These are phyloP conservation scores for Pichia occidentalis DNA, from an alignment of 805 yeast genomes.

Conservation along the genomic window DNA sequence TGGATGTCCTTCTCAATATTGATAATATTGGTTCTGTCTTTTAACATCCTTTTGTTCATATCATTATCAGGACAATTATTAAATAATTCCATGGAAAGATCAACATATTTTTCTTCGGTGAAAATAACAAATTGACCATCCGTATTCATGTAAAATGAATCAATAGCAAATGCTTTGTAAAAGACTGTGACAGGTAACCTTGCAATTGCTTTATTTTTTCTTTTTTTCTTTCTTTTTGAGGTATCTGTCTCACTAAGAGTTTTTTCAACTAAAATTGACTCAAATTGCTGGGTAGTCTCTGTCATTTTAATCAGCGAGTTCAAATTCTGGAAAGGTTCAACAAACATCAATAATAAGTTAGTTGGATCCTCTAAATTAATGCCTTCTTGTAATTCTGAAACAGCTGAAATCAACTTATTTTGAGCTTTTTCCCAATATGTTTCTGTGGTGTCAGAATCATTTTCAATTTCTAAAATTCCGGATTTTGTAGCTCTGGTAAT, in stretches of 20 bases:
- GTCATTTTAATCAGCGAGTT: conserved; percentile 43
- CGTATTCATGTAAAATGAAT: conserved; percentile 31
- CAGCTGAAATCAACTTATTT: conserved; percentile 53
- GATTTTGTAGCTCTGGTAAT: conserved; percentile 14
- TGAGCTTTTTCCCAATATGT: conserved; percentile 17
- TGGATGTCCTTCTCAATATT: conserved; percentile 38
- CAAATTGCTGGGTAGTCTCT: conserved; percentile 41
- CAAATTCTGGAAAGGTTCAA: conserved; percentile 37
- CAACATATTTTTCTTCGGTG: conserved; percentile 33
- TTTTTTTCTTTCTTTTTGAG: conserved; percentile 24
- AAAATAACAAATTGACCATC: conserved; percentile 28
- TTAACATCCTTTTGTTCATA: conserved; percentile 11
- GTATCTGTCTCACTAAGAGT: conserved; percentile 16
- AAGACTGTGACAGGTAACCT: conserved; percentile 19
- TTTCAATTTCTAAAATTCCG: conserved; percentile 22
- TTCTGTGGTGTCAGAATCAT: conserved; percentile 2
- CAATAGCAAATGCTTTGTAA: conserved; percentile 37
- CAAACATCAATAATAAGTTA: conserved; percentile 38
- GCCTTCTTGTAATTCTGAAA: conserved; percentile 47
- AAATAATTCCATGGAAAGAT: conserved; percentile 48
- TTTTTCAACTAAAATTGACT: conserved; percentile 27
- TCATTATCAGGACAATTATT: conserved; percentile 42
- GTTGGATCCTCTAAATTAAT: conserved; percentile 27
- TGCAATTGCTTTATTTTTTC: conserved; percentile 12
- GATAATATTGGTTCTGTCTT: conserved; percentile 30